phyloP scores from a whole-genome alignment of 306 rosid species.

The Inga laurina region DNA sequence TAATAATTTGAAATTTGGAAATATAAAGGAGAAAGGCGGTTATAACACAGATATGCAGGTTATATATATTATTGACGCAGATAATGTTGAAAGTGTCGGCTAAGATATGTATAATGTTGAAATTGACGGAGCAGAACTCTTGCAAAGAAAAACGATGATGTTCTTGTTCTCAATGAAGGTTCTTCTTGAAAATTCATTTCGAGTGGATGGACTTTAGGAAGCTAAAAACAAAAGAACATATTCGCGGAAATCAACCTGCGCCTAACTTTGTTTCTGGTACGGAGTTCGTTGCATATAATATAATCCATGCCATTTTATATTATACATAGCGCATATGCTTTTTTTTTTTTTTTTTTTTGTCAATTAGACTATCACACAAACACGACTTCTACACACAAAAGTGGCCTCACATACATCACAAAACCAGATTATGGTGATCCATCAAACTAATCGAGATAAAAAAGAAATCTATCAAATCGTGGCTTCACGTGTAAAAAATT shows the following conservation, averaged over 20 bases:
- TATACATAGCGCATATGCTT: too few relatives aligned
- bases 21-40: neutral
- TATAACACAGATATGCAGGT: neutral
- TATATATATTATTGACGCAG: neutral
- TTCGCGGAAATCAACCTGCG: neutral
- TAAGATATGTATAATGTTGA: neutral
- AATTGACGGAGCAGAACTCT: neutral
- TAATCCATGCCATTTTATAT: neutral
- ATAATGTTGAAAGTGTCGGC: neutral
- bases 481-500: too few relatives aligned
- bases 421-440: too few relatives aligned
- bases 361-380: neutral
- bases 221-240: neutral
- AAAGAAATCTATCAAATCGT: too few relatives aligned
- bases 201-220: neutral
- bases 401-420: neutral
- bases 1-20: neutral
- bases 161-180: neutral
- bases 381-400: neutral
- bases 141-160: neutral
- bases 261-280: constrained; percentile 22
- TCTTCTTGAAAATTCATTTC: neutral
- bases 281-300: neutral
- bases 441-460: too few relatives aligned
- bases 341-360: too few relatives aligned